Evolutionary conservation across 306 rosid species (phyloP).

Genomic region (Ochetophila trinervis): DNA sequence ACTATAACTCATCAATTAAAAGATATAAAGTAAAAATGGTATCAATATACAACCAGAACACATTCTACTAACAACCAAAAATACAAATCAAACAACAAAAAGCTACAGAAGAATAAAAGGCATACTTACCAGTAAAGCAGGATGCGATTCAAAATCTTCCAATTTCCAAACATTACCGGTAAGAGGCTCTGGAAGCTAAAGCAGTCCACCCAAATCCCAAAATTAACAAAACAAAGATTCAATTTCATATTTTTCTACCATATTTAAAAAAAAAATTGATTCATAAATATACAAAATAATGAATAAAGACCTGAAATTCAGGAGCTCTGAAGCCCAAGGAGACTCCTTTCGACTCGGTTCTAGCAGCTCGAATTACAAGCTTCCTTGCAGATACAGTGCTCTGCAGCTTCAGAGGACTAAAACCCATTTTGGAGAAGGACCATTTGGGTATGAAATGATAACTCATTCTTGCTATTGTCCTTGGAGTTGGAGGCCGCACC

Average conservation of each 20-base stretch:
- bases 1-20: background rate
- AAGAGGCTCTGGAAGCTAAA: slow-evolving; percentile 86
- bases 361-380: slow-evolving; percentile 53
- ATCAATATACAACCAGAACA: background rate
- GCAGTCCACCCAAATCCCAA: slow-evolving; percentile 10
- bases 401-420: slow-evolving; percentile 30
- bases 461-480: slow-evolving; percentile 17
- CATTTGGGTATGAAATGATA: slow-evolving; percentile 19
- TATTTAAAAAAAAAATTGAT: background rate
- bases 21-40: background rate
- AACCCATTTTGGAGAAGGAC: slow-evolving; percentile 41
- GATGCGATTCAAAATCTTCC: slow-evolving; percentile 83
- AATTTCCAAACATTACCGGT: slow-evolving; percentile 79
- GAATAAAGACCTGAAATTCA: slow-evolving; percentile 58
- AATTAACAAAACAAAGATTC: slow-evolving; percentile 9
- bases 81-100: background rate
- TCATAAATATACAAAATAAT: background rate
- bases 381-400: slow-evolving; percentile 29
- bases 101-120: background rate
- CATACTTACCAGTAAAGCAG: slow-evolving; percentile 76
- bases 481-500: slow-evolving; percentile 24
- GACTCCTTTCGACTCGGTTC: slow-evolving; percentile 57
- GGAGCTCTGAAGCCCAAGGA: slow-evolving; percentile 82
- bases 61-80: slow-evolving; percentile 9
- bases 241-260: background rate